phyloP scores from a whole-genome alignment of 2,329 filamentous ascomycete genomes.

The Nemania sp. region DNA sequence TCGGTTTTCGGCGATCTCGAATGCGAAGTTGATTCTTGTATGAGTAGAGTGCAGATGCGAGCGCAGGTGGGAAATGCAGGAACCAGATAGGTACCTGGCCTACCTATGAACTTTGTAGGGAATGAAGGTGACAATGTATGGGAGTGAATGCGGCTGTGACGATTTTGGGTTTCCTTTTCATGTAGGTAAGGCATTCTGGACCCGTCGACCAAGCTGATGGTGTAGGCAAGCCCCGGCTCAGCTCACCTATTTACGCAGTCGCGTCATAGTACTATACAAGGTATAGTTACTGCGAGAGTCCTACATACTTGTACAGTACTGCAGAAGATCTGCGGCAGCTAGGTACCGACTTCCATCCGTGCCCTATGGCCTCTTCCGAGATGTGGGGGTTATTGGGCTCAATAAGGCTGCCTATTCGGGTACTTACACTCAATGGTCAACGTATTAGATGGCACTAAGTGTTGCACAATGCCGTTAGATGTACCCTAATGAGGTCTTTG shows the following conservation, averaged over 20 bases:
- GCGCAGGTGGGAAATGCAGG: constrained; percentile 12
- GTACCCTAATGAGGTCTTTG: no score
- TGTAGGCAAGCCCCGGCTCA: background rate
- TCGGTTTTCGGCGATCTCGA: background rate
- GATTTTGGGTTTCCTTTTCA: background rate
- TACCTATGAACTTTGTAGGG: background rate
- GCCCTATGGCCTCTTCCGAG: no score
- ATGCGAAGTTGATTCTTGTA: background rate
- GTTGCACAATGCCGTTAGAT: no score
- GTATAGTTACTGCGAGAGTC: background rate
- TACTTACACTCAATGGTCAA: no score
- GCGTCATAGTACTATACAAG: background rate
- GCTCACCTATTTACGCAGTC: background rate
- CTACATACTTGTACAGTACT: background rate
- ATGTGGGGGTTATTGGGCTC: background rate
- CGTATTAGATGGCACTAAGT: no score
- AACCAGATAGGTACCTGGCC: background rate
- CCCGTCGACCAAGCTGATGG: background rate
- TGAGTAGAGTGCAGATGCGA: background rate
- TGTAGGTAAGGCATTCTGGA: no score
- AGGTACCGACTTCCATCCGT: background rate
- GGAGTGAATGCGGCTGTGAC: background rate
- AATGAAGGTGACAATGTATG: background rate
- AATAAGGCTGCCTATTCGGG: no score
- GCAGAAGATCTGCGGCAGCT: background rate